Percentiles rank a stretch among this genome's conserved stretches.
These are phyloP conservation scores for Diutina siamensis DNA, from an alignment of 1,139 yeast species.

Conservation along the genomic window DNA sequence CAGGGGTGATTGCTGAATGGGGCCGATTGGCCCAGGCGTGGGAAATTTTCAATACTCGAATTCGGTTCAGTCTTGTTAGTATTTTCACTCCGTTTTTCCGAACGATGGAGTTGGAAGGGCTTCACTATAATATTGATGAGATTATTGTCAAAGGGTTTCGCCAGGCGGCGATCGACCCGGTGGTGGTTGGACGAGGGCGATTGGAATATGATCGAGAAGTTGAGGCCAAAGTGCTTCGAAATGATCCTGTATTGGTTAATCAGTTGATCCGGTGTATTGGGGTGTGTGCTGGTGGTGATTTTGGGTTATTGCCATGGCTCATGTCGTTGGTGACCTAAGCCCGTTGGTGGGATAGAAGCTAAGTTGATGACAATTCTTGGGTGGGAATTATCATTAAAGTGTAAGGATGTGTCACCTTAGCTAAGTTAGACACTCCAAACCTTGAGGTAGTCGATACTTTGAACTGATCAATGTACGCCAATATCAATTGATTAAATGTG, in stretches of 20 bases:
- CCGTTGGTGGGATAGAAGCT: background rate
- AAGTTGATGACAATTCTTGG: background rate
- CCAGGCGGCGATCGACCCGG: background rate
- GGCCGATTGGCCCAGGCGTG: background rate
- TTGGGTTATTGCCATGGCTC: background rate
- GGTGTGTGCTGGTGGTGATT: background rate
- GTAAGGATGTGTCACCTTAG: too few species aligned
- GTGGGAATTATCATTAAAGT: too few species aligned
- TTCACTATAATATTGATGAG: background rate
- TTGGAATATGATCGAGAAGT: background rate
- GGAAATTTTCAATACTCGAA: background rate
- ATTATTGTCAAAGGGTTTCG: background rate
- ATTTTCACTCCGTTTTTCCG: background rate
- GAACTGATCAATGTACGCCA: too few species aligned
- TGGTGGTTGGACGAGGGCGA: background rate
- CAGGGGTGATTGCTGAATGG: constrained; percentile 2
- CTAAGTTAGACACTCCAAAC: too few species aligned
- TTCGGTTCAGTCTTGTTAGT: background rate
- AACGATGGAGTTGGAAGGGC: background rate
- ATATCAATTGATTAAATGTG: too few species aligned
- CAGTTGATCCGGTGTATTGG: background rate
- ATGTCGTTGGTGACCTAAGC: background rate
- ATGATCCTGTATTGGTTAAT: background rate
- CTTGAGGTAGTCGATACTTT: too few species aligned
- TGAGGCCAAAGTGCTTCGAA: background rate